These are phyloP conservation scores for Auricularia cornea DNA, from an alignment of 768 basidiomycete genomes.

Conservation along the genomic window DNA sequence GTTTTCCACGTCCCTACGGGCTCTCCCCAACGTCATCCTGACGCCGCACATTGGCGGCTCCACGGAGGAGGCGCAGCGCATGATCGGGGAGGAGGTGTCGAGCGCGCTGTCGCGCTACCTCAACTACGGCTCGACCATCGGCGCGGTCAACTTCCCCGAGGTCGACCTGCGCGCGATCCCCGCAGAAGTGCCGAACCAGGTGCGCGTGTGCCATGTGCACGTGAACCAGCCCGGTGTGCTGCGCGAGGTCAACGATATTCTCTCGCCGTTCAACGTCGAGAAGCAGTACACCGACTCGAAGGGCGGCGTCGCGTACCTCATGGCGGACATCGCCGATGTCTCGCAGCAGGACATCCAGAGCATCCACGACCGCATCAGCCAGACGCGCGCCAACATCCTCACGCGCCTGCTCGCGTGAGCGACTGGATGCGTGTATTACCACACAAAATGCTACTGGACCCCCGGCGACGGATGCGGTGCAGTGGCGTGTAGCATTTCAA, in stretches of 20 bases:
- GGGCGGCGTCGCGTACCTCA: constrained; percentile 86
- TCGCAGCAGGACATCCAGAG: constrained; percentile 69
- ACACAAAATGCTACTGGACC: background rate
- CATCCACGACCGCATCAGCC: constrained; percentile 68
- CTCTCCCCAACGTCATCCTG: constrained; percentile 84
- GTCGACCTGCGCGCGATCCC: constrained; percentile 92
- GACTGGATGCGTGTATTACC: background rate
- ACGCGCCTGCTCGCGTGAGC: constrained; percentile 70
- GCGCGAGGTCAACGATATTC: constrained; percentile 85
- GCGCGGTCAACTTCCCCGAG: constrained; percentile 98
- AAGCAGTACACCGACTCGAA: constrained; percentile 99
- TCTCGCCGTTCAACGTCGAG: constrained; percentile 95
- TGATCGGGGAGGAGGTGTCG: constrained; percentile 95
- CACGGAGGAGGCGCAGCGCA: constrained; percentile 95
- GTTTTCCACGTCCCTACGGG: constrained; percentile 71
- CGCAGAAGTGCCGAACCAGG: constrained; percentile 66
- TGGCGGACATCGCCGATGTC: constrained; percentile 94
- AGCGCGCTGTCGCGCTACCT: constrained; percentile 80
- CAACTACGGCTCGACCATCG: constrained; percentile 81
- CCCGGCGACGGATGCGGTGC: background rate
- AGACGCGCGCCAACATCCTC: constrained; percentile 79
- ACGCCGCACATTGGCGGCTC: constrained; percentile 99
- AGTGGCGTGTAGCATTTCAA: background rate
- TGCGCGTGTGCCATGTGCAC: constrained; percentile 94
- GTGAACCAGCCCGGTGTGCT: constrained; percentile 93